Base-by-base conservation (phyloP, 1,284 basidiomycete species). In the Fomitopsis betulina region DNA sequence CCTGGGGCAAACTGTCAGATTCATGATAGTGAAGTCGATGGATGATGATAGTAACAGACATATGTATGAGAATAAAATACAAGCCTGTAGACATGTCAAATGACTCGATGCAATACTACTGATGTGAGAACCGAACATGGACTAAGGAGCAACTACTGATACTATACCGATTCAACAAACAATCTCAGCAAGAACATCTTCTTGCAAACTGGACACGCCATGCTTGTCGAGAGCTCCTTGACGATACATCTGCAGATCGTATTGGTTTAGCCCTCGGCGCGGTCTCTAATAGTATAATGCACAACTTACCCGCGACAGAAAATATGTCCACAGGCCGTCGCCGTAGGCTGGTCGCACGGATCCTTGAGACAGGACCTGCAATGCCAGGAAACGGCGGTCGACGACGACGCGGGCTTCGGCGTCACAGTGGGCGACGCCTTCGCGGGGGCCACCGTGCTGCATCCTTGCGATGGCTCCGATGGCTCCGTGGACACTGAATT, bases 341-440 rank as follows among this genome's bases (percentile, higher is more conserved):
- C 68, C 12, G 64, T 69, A 5, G 70, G 70, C 30, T 66, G 63
- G 6, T 55, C 58, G 54, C 32, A 64, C 42, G 68, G 65, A 30
- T 69, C 68, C 54, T 66, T 57, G 53, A 67, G 49, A 58, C 70
- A 71, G 21, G 66, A 58, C 52, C 70, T 58, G 55, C 70, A 71
- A 42, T 68, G 67, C 66, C 68, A 71, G 33, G 59, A 58, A 5
- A 60, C 23, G 12, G 43, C 39, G 58, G 54, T 19, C n/a, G n/a
- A 4, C 2, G 27, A 12, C 8, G 21, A 12, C 13, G 54, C 15
- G 15, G 43, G 43, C 33, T 25, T 37, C n/a, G 30, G 35, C 13
- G 35, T 15, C 35, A 9, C 49, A 7, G 17, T 19, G 6, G 32
- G 25, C 27, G 15, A 8, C 27, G n/a, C 47, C n/a, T 51, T n/a